Conservation (phyloP, 2,329 filamentous ascomycete genomes). For the Clarireedia homoeocarpa region DNA sequence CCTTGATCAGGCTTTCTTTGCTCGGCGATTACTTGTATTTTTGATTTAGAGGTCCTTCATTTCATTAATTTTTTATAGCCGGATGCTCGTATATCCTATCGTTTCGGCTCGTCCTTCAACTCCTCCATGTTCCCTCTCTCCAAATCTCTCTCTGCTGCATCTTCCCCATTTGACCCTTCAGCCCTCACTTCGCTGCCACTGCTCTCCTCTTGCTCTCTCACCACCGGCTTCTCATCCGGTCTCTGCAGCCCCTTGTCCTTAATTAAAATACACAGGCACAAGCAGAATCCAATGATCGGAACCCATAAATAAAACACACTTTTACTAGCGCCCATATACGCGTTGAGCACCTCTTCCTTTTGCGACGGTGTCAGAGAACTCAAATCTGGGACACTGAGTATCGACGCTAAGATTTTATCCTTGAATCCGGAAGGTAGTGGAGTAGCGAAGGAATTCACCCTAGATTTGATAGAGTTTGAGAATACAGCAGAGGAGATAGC, state of each 20-base stretch:
- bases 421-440: constrained; percentile 16
- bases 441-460: constrained; percentile 10
- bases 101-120: too few relatives aligned
- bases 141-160: too few relatives aligned
- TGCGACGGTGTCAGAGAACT: constrained; percentile 10
- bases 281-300: constrained; percentile 43
- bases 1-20: too few relatives aligned
- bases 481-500: constrained; percentile 48
- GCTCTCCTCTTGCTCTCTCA: background rate
- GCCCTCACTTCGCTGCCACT: background rate
- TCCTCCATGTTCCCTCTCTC: too few relatives aligned
- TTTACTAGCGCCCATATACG: constrained; percentile 46
- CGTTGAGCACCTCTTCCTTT: constrained; percentile 35
- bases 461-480: constrained; percentile 27
- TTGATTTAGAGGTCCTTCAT: too few relatives aligned
- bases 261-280: constrained; percentile 43
- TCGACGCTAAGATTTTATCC: constrained; percentile 17
- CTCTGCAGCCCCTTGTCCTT: constrained; percentile 40
- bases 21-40: too few relatives aligned
- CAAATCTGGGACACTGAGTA: constrained; percentile 24
- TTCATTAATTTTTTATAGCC: too few relatives aligned
- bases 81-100: too few relatives aligned
- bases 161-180: too few relatives aligned
- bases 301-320: constrained; percentile 50
- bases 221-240: constrained; percentile 17